Conservation (phyloP, 441 rosid species). For the Corymbia citriodora region DNA sequence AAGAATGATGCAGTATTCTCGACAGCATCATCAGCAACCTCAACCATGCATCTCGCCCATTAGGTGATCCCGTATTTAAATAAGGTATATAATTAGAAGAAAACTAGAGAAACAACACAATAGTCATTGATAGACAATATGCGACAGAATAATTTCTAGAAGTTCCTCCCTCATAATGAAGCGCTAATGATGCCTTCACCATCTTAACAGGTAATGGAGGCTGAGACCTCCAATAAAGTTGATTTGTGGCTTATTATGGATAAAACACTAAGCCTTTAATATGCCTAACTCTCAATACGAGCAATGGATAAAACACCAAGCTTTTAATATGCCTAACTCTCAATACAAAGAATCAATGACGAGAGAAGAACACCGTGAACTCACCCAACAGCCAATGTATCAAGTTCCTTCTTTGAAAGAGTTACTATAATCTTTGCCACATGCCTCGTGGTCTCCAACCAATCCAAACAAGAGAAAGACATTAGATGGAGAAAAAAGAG, state of each 20-base stretch:
- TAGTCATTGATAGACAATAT: background rate
- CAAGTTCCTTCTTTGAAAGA: conserved; percentile 7
- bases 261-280: too few relatives aligned
- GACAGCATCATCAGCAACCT: conserved; percentile 19
- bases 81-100: background rate
- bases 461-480: background rate
- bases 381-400: background rate
- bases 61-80: background rate
- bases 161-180: conserved; percentile 69
- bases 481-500: background rate
- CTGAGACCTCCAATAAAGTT: conserved; percentile 52
- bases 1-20: conserved; percentile 9
- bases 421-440: conserved; percentile 5
- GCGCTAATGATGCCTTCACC: conserved; percentile 58
- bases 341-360: background rate
- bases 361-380: background rate
- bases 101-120: background rate
- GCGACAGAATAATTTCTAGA: background rate
- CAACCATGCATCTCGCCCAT: conserved; percentile 11
- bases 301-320: background rate
- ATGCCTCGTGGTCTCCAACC: conserved; percentile 7
- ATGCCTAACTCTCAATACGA: too few relatives aligned
- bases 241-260: background rate
- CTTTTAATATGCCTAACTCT: background rate
- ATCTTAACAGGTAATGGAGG: conserved; percentile 69